These are phyloP conservation scores for Zasmidium cellare DNA, from an alignment of 2,329 filamentous ascomycete genomes.

Conservation along the genomic window DNA sequence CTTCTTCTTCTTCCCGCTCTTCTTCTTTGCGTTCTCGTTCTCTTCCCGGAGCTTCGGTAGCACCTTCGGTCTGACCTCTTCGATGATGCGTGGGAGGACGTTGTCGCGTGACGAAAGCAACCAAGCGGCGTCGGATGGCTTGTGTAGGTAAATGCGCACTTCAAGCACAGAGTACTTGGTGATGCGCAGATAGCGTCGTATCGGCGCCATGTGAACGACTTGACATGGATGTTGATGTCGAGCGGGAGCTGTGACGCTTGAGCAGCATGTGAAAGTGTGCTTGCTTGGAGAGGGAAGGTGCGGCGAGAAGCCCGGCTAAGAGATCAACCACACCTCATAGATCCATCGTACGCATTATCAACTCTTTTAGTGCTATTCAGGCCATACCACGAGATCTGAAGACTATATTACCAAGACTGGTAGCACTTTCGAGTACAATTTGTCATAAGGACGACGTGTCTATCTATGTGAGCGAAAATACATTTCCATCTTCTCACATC, in stretches of 20 bases:
- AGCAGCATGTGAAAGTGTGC: slow-evolving; percentile 8
- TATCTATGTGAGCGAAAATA: too few species aligned
- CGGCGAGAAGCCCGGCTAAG: not conserved
- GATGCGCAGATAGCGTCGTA: slow-evolving; percentile 86
- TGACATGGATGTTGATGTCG: slow-evolving; percentile 1
- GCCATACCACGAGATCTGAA: too few species aligned
- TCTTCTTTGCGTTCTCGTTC: slow-evolving; percentile 60
- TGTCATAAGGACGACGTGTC: too few species aligned
- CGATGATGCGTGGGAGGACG: slow-evolving; percentile 78
- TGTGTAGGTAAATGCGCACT: slow-evolving; percentile 92
- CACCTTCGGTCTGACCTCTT: slow-evolving; percentile 80
- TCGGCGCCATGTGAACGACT: slow-evolving; percentile 68
- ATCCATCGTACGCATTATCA: too few species aligned
- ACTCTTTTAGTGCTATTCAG: too few species aligned
- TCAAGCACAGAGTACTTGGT: slow-evolving; percentile 94
- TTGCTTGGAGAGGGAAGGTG: slow-evolving; percentile 1
- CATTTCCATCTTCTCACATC: too few species aligned
- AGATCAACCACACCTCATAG: too few species aligned
- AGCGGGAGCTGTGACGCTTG: not conserved
- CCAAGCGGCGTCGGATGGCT: slow-evolving; percentile 81
- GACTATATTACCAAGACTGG: too few species aligned
- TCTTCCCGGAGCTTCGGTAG: slow-evolving; percentile 90
- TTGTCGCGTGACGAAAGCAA: slow-evolving; percentile 75
- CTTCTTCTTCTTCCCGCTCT: slow-evolving; percentile 65
- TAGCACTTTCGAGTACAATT: too few species aligned